A percentile compares a stretch with the other conserved stretches of the same genome.
Evolutionary conservation across 371 early-diverging fungal genomes (phyloP).

Genomic region (Encephalitozoon cuniculi): DNA sequence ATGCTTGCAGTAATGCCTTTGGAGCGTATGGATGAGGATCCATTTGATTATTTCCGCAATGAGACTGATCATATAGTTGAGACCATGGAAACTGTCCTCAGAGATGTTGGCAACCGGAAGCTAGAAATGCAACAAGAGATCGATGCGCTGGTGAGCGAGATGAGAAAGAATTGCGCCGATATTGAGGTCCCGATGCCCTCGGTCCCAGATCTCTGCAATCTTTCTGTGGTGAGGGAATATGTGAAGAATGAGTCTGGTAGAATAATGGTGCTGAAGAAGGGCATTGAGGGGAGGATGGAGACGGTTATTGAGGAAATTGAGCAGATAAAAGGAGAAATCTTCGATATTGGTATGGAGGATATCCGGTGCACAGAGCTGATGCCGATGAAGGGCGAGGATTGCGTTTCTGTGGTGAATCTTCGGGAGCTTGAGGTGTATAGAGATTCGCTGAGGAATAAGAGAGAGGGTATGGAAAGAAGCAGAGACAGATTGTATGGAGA

Average conservation of each 20-base stretch:
- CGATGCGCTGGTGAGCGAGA: background rate
- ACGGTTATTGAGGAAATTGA: conserved; percentile 1
- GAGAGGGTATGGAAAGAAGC: conserved; percentile 1
- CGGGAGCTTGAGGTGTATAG: conserved; percentile 1
- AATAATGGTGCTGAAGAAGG: background rate
- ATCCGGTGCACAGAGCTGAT: background rate
- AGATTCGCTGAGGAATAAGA: conserved; percentile 10
- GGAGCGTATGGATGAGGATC: conserved; percentile 7
- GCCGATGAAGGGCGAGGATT: background rate
- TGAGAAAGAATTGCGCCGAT: background rate
- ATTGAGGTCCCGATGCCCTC: background rate
- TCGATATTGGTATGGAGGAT: background rate
- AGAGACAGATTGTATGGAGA: conserved; percentile 30
- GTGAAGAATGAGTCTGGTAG: background rate
- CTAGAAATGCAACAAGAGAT: background rate
- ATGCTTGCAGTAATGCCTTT: conserved; percentile 17
- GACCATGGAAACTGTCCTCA: background rate
- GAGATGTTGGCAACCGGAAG: background rate
- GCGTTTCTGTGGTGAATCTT: background rate
- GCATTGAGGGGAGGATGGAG: background rate
- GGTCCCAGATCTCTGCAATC: background rate
- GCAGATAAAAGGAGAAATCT: background rate
- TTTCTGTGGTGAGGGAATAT: background rate
- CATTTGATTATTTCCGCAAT: conserved; percentile 11
- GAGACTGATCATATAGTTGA: conserved; percentile 12